Evolutionary conservation across 345 rosid genomes (phyloP).

Genomic region (Boechera stricta): DNA sequence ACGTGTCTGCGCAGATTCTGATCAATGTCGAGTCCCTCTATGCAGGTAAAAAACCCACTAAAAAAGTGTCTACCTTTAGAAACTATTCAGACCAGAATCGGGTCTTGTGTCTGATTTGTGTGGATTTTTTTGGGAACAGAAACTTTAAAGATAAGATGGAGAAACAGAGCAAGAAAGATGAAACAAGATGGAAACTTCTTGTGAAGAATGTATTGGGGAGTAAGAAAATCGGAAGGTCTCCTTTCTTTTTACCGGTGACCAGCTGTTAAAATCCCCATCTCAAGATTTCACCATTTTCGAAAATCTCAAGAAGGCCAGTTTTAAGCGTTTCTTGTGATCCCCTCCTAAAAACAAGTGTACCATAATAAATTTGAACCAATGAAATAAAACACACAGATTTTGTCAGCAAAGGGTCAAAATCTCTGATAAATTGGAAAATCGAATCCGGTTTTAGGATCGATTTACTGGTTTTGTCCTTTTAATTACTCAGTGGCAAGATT

Average conservation of each 20-base stretch:
- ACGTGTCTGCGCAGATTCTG: slow-evolving; percentile 71
- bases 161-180: slow-evolving; percentile 80
- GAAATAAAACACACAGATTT: slow-evolving; percentile 18
- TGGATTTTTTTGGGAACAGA: slow-evolving; percentile 41
- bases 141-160: slow-evolving; percentile 70
- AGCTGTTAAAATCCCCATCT: not conserved
- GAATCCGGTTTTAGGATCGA: slow-evolving; percentile 6
- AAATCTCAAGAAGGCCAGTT: slow-evolving; percentile 40
- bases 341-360: slow-evolving; percentile 16
- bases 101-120: slow-evolving; percentile 8
- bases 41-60: slow-evolving; percentile 57
- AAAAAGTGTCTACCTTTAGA: not conserved
- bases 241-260: slow-evolving; percentile 50
- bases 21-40: slow-evolving; percentile 76
- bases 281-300: slow-evolving; percentile 9
- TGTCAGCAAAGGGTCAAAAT: not conserved
- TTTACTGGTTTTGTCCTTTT: slow-evolving; percentile 11
- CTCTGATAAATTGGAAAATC: not conserved
- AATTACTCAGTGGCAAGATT: not conserved
- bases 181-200: slow-evolving; percentile 69
- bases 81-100: not conserved
- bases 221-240: slow-evolving; percentile 61
- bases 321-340: slow-evolving; percentile 48
- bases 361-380: not conserved
- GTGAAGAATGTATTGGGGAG: slow-evolving; percentile 67